Base-by-base conservation (phyloP, 78 protist species). In the Dictyostelium intermedium region DNA sequence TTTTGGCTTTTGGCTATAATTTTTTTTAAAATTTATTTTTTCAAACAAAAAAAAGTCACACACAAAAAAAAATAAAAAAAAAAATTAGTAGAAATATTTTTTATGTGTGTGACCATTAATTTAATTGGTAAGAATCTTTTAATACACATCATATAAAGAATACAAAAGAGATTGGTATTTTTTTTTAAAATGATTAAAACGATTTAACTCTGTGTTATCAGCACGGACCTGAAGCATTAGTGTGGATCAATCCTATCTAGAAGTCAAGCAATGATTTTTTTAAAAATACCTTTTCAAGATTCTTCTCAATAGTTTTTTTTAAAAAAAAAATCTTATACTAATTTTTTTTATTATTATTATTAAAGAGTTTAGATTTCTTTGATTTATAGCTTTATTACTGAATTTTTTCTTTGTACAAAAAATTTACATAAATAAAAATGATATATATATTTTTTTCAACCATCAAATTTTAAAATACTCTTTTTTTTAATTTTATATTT, bases 201-300 rank as follows among this genome's bases (percentile, higher is more conserved):
- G 77, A 70, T 70, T 32, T 32, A 32, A 32, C 6, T 70, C 77
- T 70, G 77, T 32, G 43, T 70, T 13, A 70, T 70, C 77, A 70
- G 77, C 43, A 32, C 77, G 77, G 77, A 70, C 2, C 77, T 70
- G 77, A 70, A 70, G 77, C 77, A 70, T 70, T 70, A 70, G 77
- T 70, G 77, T 70, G n/a, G 77, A 70, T 32, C 77, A 70, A 70
- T 70, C 77, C 34, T 70, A 70, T 70, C 77, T 70, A 70, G 77
- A 13, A 70, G 77, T 70, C 77, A 70, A 70, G 77, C 77, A 1
- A 70, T 70, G 77, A 70, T 70, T 30, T 70, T 32, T 27, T 70
- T 14, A 25, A 50, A 50, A 50, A 50, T 16, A 50, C 56, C 11
- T 11, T 47, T 47, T 11, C 5, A 50, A 5, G n/a, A 50, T 16